Evolutionary conservation across 164 flowering plant genomes (phyloP).

Genomic region (Stephania japonica): DNA sequence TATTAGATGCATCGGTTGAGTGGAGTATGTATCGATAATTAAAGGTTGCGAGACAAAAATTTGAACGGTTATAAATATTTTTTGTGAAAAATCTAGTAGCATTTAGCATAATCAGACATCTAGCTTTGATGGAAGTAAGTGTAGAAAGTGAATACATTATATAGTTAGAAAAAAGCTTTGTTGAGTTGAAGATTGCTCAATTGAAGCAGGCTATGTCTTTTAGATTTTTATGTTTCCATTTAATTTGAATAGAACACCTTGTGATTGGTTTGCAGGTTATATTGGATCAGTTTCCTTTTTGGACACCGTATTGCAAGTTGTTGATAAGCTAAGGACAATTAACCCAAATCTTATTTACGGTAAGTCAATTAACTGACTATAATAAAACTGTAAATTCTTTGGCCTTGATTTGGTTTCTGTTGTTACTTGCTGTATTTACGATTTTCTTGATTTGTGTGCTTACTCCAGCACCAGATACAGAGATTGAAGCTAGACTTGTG

Average conservation of each 20-base stretch:
- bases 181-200: too few relatives aligned
- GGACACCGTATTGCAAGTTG: slow-evolving; percentile 71
- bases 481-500: neutral
- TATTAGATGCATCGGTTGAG: too few relatives aligned
- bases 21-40: too few relatives aligned
- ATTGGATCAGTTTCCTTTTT: slow-evolving; percentile 95
- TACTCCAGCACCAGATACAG: neutral
- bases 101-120: too few relatives aligned
- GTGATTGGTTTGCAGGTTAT: slow-evolving; percentile 58
- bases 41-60: too few relatives aligned
- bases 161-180: too few relatives aligned
- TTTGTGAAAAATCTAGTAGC: too few relatives aligned
- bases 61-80: too few relatives aligned
- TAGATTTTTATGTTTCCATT: slow-evolving; percentile 4
- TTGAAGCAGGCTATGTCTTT: neutral
- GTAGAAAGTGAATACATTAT: too few relatives aligned
- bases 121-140: too few relatives aligned
- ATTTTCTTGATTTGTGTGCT: neutral
- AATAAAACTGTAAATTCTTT: neutral
- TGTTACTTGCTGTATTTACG: neutral
- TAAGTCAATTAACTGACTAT: slow-evolving; percentile 22
- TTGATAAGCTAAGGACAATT: slow-evolving; percentile 67
- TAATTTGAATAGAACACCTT: neutral
- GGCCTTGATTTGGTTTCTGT: neutral
- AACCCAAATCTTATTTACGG: slow-evolving; percentile 90